Evolutionary conservation across 768 basidiomycete genomes (phyloP).

Genomic region (Candolleomyces efflorescens): DNA sequence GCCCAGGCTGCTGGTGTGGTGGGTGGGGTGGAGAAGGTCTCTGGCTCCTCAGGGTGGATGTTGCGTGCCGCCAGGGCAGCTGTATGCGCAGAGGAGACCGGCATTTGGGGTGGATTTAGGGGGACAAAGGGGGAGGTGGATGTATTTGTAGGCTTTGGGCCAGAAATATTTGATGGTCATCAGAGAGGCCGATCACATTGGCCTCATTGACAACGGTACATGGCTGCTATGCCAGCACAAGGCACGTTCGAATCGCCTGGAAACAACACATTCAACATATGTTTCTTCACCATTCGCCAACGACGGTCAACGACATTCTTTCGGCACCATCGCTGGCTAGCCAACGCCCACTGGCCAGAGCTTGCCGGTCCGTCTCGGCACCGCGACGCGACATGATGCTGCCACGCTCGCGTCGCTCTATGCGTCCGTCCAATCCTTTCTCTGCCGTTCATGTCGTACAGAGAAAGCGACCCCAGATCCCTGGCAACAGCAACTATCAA

Average conservation of each 20-base stretch:
- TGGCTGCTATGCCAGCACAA: slow-evolving; percentile 3
- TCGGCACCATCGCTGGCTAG: too few species aligned
- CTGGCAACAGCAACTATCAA: slow-evolving; percentile 23
- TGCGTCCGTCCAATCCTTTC: not conserved
- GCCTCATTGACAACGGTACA: too few species aligned
- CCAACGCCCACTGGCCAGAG: too few species aligned
- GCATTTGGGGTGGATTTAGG: not conserved
- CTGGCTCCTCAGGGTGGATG: slow-evolving; percentile 28
- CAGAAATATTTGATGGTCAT: not conserved
- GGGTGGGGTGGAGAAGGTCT: slow-evolving; percentile 41
- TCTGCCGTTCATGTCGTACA: not conserved
- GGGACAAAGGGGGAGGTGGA: not conserved
- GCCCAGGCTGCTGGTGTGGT: slow-evolving; percentile 24
- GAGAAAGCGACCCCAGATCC: not conserved
- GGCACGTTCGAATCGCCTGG: not conserved
- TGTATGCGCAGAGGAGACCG: not conserved
- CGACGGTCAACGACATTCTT: too few species aligned
- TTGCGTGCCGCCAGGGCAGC: slow-evolving; percentile 4
- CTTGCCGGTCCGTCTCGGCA: not conserved
- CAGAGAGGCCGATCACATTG: not conserved
- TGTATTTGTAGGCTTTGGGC: not conserved
- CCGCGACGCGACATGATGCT: not conserved
- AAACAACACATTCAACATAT: too few species aligned
- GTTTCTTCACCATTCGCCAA: too few species aligned
- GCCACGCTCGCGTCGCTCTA: not conserved